Evolutionary conservation across 306 rosid genomes (phyloP).

Genomic region (Ochetophila trinervis): DNA sequence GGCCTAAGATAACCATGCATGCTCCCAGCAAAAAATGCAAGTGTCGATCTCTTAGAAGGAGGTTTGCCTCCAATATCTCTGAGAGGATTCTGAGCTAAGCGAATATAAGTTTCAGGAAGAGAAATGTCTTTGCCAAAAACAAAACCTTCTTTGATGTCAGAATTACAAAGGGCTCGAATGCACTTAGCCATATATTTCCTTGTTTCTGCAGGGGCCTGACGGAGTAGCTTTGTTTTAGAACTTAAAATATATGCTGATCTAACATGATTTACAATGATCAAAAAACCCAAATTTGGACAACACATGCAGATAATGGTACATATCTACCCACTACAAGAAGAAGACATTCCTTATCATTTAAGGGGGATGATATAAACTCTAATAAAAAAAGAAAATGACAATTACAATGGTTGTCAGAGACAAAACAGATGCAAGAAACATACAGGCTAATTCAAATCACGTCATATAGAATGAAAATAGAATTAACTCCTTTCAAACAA

Average conservation of each 20-base stretch:
- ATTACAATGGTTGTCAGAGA: neutral
- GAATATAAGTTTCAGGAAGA: constrained; percentile 81
- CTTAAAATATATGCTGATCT: neutral
- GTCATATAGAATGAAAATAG: too few species aligned
- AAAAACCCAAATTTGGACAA: too few species aligned
- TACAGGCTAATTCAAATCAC: neutral
- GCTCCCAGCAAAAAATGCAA: constrained; percentile 85
- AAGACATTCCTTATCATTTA: neutral
- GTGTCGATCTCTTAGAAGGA: constrained; percentile 60
- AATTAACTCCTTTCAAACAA: neutral
- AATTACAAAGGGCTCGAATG: constrained; percentile 88
- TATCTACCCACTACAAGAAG: too few species aligned
- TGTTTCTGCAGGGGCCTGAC: constrained; percentile 90
- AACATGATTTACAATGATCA: neutral
- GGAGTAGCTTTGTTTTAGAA: constrained; percentile 32
- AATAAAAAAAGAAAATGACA: neutral
- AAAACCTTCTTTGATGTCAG: constrained; percentile 82
- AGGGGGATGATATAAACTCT: neutral
- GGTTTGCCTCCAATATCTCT: constrained; percentile 70
- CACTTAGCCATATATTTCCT: constrained; percentile 55
- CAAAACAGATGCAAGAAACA: neutral
- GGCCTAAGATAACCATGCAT: constrained; percentile 86
- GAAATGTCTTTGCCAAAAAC: constrained; percentile 85
- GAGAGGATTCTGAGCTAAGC: constrained; percentile 49
- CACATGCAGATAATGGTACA: too few species aligned